Evolutionary conservation across 106 monocot species (phyloP).

Genomic region (Chionographis japonica): DNA sequence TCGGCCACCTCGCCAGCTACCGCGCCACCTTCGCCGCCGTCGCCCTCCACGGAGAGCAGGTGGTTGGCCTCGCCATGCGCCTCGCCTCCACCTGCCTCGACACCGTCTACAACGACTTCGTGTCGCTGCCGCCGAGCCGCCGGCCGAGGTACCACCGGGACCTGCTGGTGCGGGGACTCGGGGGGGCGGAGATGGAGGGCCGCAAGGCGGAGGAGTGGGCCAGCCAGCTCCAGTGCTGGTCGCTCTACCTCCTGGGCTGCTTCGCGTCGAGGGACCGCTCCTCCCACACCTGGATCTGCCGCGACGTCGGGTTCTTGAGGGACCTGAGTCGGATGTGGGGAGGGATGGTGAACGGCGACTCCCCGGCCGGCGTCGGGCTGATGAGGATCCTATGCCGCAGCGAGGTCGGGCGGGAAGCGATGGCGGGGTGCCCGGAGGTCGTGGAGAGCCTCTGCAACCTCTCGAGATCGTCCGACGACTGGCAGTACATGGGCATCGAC

Average conservation of each 20-base stretch:
- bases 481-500: conserved; percentile 84
- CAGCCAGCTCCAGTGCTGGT: conserved; percentile 78
- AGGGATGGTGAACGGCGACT: conserved; percentile 47
- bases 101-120: conserved; percentile 35
- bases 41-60: conserved; percentile 31
- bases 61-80: conserved; percentile 31
- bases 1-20: conserved; percentile 75
- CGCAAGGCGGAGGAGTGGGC: conserved; percentile 78
- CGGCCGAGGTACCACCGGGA: conserved; percentile 46
- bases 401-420: conserved; percentile 31
- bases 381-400: conserved; percentile 62
- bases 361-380: conserved; percentile 56
- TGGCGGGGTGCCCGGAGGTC: conserved; percentile 23
- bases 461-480: conserved; percentile 62
- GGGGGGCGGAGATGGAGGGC: conserved; percentile 43
- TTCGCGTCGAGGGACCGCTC: conserved; percentile 42
- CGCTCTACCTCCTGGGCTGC: conserved; percentile 61
- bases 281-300: conserved; percentile 24
- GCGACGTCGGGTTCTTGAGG: conserved; percentile 29
- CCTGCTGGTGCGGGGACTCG: conserved; percentile 50
- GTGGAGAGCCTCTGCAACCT: conserved; percentile 51
- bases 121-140: conserved; percentile 7
- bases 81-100: conserved; percentile 37
- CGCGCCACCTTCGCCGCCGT: conserved; percentile 44
- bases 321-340: conserved; percentile 60